phyloP scores from a whole-genome alignment of 1,284 basidiomycete species.

The Crocinoboletus sp. region DNA sequence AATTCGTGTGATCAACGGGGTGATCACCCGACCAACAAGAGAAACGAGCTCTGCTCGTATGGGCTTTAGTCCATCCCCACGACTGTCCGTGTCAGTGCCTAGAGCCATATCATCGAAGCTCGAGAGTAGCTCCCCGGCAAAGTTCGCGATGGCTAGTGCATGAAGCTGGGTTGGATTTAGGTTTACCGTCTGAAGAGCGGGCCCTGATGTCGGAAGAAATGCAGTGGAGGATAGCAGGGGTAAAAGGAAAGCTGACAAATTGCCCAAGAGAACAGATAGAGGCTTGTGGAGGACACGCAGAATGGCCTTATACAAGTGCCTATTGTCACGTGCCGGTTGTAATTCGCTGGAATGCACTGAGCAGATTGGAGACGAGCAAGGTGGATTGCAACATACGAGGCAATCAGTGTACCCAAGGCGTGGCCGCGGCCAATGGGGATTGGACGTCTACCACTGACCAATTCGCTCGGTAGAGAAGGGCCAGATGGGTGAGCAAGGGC shows the following conservation, averaged over 20 bases:
- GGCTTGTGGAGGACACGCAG: conserved; percentile 70
- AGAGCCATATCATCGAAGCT: conserved; percentile 61
- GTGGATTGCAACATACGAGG: conserved; percentile 46
- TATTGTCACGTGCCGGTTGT: conserved; percentile 54
- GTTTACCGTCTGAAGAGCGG: conserved; percentile 46
- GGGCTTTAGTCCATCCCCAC: conserved; percentile 60
- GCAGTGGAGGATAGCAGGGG: conserved; percentile 61
- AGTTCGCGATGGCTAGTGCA: conserved; percentile 58
- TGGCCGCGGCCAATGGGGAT: conserved; percentile 66
- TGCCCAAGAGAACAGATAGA: conserved; percentile 65
- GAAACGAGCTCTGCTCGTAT: conserved; percentile 65
- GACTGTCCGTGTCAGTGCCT: conserved; percentile 53
- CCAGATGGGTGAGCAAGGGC: conserved; percentile 62
- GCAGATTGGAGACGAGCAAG: conserved; percentile 4
- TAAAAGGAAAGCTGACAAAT: conserved; percentile 60
- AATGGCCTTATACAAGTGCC: conserved; percentile 63
- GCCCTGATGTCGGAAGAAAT: conserved; percentile 50
- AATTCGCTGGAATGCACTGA: conserved; percentile 52
- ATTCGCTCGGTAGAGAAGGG: conserved; percentile 44
- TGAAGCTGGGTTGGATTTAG: conserved; percentile 67
- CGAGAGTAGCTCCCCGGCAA: conserved; percentile 68
- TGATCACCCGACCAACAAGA: conserved; percentile 58
- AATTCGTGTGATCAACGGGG: conserved; percentile 58
- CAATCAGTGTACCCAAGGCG: conserved; percentile 60
- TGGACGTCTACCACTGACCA: conserved; percentile 57